Percentiles rank a stretch among this genome's conserved stretches.
Evolutionary conservation across 805 yeast genomes (phyloP).

Genomic region (Cyberlindnera samutprakarnensis): DNA sequence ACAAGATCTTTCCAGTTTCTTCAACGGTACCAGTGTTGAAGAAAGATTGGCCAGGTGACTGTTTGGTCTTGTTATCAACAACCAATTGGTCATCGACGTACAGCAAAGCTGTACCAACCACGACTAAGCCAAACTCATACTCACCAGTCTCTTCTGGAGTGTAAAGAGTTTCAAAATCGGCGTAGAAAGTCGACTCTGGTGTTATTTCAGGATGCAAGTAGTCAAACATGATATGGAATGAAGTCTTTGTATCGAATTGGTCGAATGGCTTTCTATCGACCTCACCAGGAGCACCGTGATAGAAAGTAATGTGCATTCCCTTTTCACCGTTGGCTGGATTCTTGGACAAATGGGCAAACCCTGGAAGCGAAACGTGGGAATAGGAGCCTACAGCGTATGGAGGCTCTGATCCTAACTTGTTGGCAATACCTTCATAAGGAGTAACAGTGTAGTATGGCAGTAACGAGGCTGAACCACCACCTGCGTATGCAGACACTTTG

Average conservation of each 20-base stretch:
- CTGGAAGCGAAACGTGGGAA: slow-evolving; percentile 28
- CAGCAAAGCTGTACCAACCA: slow-evolving; percentile 47
- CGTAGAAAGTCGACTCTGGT: slow-evolving; percentile 28
- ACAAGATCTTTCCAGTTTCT: slow-evolving; percentile 29
- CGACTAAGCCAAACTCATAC: slow-evolving; percentile 45
- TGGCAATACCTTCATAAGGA: slow-evolving; percentile 40
- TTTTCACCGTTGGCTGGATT: slow-evolving; percentile 18
- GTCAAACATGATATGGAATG: slow-evolving; percentile 23
- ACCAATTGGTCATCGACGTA: slow-evolving; percentile 45
- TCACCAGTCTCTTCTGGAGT: slow-evolving; percentile 40
- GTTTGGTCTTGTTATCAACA: slow-evolving; percentile 49
- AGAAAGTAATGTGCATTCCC: slow-evolving; percentile 22
- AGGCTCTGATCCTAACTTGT: slow-evolving; percentile 20
- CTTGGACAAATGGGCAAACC: slow-evolving; percentile 22
- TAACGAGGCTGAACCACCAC: slow-evolving; percentile 59
- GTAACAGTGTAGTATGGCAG: slow-evolving; percentile 39
- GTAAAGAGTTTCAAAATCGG: slow-evolving; percentile 38
- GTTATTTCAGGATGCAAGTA: slow-evolving; percentile 20
- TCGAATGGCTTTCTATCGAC: slow-evolving; percentile 25
- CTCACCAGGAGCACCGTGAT: slow-evolving; percentile 17
- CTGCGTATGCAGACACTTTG: slow-evolving; percentile 39
- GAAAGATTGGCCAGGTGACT: slow-evolving; percentile 41
- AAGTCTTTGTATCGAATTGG: slow-evolving; percentile 13
- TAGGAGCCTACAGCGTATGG: slow-evolving; percentile 30
- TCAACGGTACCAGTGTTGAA: slow-evolving; percentile 51